Conservation (phyloP, 768 basidiomycete species). For the Imleria badia region DNA sequence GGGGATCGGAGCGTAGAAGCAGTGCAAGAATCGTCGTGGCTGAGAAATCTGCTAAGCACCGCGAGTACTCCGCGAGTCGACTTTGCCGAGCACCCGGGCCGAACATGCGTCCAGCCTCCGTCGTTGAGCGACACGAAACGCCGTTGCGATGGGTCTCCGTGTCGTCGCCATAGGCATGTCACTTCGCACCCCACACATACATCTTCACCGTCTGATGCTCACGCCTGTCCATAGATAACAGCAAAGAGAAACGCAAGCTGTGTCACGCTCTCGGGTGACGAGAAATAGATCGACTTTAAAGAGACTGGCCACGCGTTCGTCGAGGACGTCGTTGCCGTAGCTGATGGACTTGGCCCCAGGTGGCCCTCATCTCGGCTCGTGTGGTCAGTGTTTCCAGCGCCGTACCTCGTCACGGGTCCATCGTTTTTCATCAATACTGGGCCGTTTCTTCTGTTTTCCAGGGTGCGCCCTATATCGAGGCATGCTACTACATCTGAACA, state of each 20-base stretch:
- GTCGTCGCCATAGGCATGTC: conserved; percentile 43
- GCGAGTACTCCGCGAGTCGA: too few relatives aligned
- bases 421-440: too few relatives aligned
- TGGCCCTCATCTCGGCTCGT: conserved; percentile 26
- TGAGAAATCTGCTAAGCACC: too few relatives aligned
- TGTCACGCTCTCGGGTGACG: conserved; percentile 40
- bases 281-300: conserved; percentile 49
- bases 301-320: conserved; percentile 37
- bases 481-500: conserved; percentile 44
- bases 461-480: conserved; percentile 41
- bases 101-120: too few relatives aligned
- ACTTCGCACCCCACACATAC: not conserved
- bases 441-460: not conserved
- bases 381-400: conserved; percentile 15
- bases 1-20: conserved; percentile 48
- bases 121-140: conserved; percentile 52
- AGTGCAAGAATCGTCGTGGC: too few relatives aligned
- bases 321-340: conserved; percentile 35
- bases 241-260: conserved; percentile 40
- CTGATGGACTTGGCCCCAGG: conserved; percentile 45
- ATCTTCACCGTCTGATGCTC: not conserved
- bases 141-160: conserved; percentile 40
- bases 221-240: conserved; percentile 34
- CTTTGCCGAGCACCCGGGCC: too few relatives aligned
- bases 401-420: not conserved